These are phyloP conservation scores for Agaricus blazei DNA, from an alignment of 768 basidiomycete genomes.

Conservation along the genomic window DNA sequence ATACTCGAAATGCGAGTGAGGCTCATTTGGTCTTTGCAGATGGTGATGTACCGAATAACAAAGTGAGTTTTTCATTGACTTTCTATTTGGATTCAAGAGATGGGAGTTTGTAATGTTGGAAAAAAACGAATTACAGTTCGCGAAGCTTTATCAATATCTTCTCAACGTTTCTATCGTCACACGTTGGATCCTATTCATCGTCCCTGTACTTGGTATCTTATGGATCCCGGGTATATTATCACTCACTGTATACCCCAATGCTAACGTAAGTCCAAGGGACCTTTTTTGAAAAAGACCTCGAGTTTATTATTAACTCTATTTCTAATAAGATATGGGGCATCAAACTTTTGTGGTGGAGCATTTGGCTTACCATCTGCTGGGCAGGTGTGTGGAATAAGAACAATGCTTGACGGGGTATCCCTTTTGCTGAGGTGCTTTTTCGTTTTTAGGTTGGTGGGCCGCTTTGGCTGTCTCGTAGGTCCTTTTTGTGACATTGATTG, in stretches of 20 bases:
- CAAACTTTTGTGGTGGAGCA: conserved; percentile 71
- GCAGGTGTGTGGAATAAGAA: conserved; percentile 37
- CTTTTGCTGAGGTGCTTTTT: conserved; percentile 1
- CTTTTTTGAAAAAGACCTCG: neutral
- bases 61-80: conserved; percentile 26
- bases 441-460: conserved; percentile 69
- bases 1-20: conserved; percentile 46
- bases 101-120: neutral
- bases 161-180: conserved; percentile 73
- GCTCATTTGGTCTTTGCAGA: conserved; percentile 52
- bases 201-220: conserved; percentile 60
- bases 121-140: conserved; percentile 33
- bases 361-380: conserved; percentile 82
- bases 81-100: neutral
- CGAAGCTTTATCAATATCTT: conserved; percentile 67
- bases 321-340: conserved; percentile 49
- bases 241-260: conserved; percentile 42
- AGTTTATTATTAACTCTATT: neutral
- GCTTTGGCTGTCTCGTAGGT: conserved; percentile 61
- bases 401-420: neutral
- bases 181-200: conserved; percentile 75
- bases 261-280: conserved; percentile 34
- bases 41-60: conserved; percentile 55
- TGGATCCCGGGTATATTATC: conserved; percentile 78
- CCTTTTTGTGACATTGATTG: conserved; percentile 12